Evolutionary conservation across 2,329 filamentous ascomycete species (phyloP).

Genomic region (Fusarium sp.): DNA sequence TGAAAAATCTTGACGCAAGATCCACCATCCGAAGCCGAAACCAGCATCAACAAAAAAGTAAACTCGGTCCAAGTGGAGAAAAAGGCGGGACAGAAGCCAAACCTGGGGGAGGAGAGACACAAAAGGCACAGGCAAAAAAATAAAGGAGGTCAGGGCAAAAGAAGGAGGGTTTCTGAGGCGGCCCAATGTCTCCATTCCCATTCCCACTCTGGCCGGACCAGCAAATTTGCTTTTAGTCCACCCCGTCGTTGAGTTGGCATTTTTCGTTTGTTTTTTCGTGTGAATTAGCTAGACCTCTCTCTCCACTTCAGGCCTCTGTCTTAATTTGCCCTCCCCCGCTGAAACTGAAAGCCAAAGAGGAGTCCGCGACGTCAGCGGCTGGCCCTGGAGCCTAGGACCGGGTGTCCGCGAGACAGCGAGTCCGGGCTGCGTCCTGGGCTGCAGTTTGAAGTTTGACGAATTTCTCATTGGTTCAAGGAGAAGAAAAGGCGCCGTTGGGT

Average conservation of each 20-base stretch:
- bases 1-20: not conserved
- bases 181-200: constrained; percentile 19
- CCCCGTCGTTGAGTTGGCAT: constrained; percentile 2
- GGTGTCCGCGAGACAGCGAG: not conserved
- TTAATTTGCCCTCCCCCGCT: constrained; percentile 10
- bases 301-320: not conserved
- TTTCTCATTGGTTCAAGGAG: constrained; percentile 17
- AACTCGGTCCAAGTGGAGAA: constrained; percentile 24
- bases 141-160: not conserved
- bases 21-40: constrained; percentile 8
- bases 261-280: not conserved
- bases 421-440: constrained; percentile 2
- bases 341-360: constrained; percentile 2
- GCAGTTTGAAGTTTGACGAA: constrained; percentile 14
- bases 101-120: not conserved
- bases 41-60: constrained; percentile 20
- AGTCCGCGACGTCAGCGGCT: constrained; percentile 35
- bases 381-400: constrained; percentile 9
- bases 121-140: constrained; percentile 1
- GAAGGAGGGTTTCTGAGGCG: not conserved
- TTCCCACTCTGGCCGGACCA: constrained; percentile 15
- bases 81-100: not conserved
- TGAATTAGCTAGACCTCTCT: not conserved
- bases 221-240: not conserved
- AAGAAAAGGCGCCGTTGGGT: not conserved